Evolutionary conservation across 352 stramenopile species (phyloP), one percentile per base, ranked within the genome.

Genomic region (Phytophthora pluvialis): DNA sequence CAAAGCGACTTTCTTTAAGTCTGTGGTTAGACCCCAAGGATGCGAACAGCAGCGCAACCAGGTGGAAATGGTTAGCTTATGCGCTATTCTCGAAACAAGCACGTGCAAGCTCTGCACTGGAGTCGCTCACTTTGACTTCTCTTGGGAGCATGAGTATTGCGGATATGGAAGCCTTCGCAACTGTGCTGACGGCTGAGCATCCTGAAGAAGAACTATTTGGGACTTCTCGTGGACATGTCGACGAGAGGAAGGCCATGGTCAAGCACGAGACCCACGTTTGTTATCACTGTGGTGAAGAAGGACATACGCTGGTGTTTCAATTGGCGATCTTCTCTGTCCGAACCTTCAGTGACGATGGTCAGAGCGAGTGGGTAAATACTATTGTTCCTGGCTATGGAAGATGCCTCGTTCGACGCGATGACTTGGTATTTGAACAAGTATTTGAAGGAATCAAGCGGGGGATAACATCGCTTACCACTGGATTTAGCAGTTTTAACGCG

Each of bases 51-150:
- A 55, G 42, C 26, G 13, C 6, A 9, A 42, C 9, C 9, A 50
- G 4, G 12, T 68, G 51, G 51, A 62, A 58, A 31, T 63, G 60
- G 46, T 13, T 68, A 21, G 60, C 60, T 1, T 68, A 68, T 31
- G 35, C 33, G 4, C 10, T 58, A 7, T 68, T 62, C 31, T 68
- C 51, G 0, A 57, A 68, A 18, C 33, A 21, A 28, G 48, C 58
- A 10, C 47, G 33, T 16, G 7, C n/a, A 1, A 36, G 15, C 15
- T 57, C 44, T 0, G 5, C 16, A n/a, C 4, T 68, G 2, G 35
- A 62, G 13, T 51, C 35, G 1, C 8, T 62, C 0, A 18, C 29
- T 10, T 9, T 64, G 10, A 35, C 4, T 13, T 28, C 35, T 3
- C 45, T 58, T 15, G 7, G 31, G 3, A 43, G 33, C 7, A 58